A percentile compares a stretch with the other conserved stretches of the same genome.
phyloP scores from a whole-genome alignment of 1,284 basidiomycete genomes.

The Limonomyces culmigenus region DNA sequence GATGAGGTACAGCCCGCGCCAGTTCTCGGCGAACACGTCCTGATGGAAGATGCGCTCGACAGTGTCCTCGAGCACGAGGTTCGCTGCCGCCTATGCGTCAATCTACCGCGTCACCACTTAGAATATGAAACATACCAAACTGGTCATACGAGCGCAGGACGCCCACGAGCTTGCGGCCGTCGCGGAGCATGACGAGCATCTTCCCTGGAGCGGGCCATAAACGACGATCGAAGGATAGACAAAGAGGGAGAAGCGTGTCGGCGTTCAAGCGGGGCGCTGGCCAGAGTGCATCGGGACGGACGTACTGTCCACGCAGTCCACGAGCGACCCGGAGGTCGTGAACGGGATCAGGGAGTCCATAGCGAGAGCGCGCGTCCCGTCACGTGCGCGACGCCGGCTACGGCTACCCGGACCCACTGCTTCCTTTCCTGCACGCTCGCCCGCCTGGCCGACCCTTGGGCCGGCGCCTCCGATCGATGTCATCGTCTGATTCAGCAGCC shows the following conservation, averaged over 20 bases:
- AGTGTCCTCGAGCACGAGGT: constrained; percentile 83
- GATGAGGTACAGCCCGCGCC: constrained; percentile 83
- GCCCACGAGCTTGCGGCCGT: constrained; percentile 92
- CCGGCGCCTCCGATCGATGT: too few species aligned
- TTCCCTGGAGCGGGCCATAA: constrained; percentile 51
- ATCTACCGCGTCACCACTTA: background rate
- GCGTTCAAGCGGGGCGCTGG: constrained; percentile 34
- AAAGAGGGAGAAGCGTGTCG: constrained; percentile 14
- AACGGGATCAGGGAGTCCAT: constrained; percentile 96
- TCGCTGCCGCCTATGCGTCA: constrained; percentile 39
- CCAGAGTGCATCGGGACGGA: constrained; percentile 42
- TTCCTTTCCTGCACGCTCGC: too few species aligned
- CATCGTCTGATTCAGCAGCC: too few species aligned
- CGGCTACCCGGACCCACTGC: too few species aligned
- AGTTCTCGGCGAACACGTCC: constrained; percentile 67
- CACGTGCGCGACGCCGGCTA: too few species aligned
- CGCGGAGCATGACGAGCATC: constrained; percentile 92
- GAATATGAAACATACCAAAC: constrained; percentile 56
- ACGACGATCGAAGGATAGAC: constrained; percentile 10
- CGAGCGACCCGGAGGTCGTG: constrained; percentile 89
- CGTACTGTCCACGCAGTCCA: constrained; percentile 98
- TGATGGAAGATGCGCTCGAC: constrained; percentile 78
- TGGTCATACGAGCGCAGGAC: constrained; percentile 97
- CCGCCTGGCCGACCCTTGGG: too few species aligned
- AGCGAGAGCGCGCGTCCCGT: too few species aligned